Evolutionary conservation across 2,329 filamentous ascomycete species (phyloP), one percentile per base, ranked within the genome.

Genomic region (Aspergillus neoniger): DNA sequence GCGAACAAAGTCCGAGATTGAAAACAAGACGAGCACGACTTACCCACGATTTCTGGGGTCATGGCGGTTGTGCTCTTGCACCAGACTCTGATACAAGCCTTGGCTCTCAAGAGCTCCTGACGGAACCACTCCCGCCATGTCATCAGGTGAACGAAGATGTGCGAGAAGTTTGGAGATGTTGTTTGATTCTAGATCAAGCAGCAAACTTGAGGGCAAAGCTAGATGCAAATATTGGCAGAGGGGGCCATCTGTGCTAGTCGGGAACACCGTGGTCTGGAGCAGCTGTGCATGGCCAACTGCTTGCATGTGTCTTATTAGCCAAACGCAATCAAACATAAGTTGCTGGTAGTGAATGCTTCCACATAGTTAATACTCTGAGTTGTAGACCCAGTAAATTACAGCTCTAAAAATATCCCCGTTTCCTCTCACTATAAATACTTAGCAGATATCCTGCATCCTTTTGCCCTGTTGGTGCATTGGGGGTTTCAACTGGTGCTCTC

Each of bases 1-100:
- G 55, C 32, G 43, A 4, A n/a, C 41, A n/a, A 15, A 14, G 10
- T 30, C 3, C 12, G 25, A 25, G 15, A 44, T 58, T 25, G 57
- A 36, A 7, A 25, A 14, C 43, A 28, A 19, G 39, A 7, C 17
- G 44, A 25, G n/a, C 15, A 49, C 23, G 21, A 41, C 57, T 52
- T 36, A 63, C 63, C 57, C 54, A 10, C 50, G 59, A 25, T 63
- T 65, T 23, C 41, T 59, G 17, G 58, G 64, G 12, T 62, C 39
- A 15, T 62, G 58, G 32, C 58, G 57, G 23, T 52, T 48, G 23
- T 38, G 51, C 30, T 44, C 41, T 44, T 23, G 17, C 41, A 23
- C 4, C 10, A 44, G 10, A 23, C 41, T 44, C 3, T 44, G 19
- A 9, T 17, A 3, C 41, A 9, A 23, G 10, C 6, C 41, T 44